These are phyloP conservation scores for Onygenales sp. DNA, from an alignment of 2,329 filamentous ascomycete species.

Conservation along the genomic window DNA sequence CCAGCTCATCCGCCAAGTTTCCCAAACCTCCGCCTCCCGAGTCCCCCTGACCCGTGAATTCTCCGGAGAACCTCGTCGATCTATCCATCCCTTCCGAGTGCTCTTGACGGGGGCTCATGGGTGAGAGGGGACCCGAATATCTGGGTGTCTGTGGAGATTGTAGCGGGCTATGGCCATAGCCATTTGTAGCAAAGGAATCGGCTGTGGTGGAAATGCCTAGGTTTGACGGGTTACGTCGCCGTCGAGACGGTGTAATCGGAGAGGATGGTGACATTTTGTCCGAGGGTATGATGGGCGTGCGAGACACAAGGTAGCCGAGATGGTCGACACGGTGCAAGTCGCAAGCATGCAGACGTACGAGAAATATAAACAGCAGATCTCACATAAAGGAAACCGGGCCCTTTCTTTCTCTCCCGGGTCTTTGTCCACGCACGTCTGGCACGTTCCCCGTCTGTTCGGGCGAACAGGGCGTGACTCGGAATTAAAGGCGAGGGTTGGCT, in stretches of 20 bases:
- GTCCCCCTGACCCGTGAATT: slow-evolving; percentile 24
- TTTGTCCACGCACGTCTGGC: neutral
- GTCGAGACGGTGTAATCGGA: slow-evolving; percentile 25
- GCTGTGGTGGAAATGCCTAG: slow-evolving; percentile 29
- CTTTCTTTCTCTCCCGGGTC: neutral
- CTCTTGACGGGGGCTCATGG: slow-evolving; percentile 26
- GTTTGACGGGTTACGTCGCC: slow-evolving; percentile 26
- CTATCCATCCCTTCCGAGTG: slow-evolving; percentile 27
- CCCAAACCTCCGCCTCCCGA: slow-evolving; percentile 42
- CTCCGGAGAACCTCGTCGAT: slow-evolving; percentile 28
- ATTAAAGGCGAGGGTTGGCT: neutral
- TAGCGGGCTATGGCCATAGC: slow-evolving; percentile 22
- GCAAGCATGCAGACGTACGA: neutral
- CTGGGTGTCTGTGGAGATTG: slow-evolving; percentile 26
- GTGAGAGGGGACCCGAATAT: slow-evolving; percentile 30
- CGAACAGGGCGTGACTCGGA: neutral
- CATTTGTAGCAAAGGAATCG: slow-evolving; percentile 21
- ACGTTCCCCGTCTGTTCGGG: neutral
- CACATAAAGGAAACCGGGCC: neutral
- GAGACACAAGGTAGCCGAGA: slow-evolving; percentile 21
- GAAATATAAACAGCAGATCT: neutral
- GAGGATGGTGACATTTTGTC: slow-evolving; percentile 19
- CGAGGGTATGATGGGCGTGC: neutral
- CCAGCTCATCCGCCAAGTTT: slow-evolving; percentile 55
- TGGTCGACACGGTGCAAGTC: slow-evolving; percentile 17